Percentiles rank a stretch among this genome's conserved stretches.
phyloP scores from a whole-genome alignment of 1,139 yeast species.

The Debaryomyces nepalensis region DNA sequence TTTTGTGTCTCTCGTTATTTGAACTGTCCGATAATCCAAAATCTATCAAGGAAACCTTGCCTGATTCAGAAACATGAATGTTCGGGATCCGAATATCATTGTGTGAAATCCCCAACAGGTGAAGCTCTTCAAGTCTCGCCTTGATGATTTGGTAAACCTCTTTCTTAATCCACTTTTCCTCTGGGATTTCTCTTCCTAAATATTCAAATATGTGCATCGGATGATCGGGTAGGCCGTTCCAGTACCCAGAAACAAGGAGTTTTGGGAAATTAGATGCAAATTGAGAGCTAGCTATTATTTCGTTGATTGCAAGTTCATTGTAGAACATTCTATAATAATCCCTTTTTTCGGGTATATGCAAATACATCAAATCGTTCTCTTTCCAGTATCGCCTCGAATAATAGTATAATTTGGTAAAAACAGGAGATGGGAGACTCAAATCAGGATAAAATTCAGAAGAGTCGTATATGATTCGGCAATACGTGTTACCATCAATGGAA shows the following conservation, averaged over 20 bases:
- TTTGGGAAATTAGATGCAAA: constrained; percentile 13
- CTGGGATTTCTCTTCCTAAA: constrained; percentile 5
- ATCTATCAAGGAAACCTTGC: constrained; percentile 8
- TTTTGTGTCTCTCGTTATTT: constrained; percentile 9
- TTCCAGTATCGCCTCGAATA: constrained; percentile 2
- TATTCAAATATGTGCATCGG: constrained; percentile 10
- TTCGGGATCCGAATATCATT: constrained; percentile 6
- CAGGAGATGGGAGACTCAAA: constrained; percentile 6
- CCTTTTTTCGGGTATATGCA: background rate
- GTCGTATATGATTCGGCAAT: constrained; percentile 5
- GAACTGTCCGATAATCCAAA: constrained; percentile 6
- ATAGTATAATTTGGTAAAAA: constrained; percentile 9
- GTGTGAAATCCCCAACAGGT: constrained; percentile 8
- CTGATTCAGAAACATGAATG: constrained; percentile 5
- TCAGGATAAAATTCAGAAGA: constrained; percentile 1
- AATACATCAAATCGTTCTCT: constrained; percentile 1
- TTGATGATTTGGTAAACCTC: constrained; percentile 6
- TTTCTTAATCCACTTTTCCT: constrained; percentile 1
- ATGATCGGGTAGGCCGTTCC: constrained; percentile 10
- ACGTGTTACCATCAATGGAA: constrained; percentile 9
- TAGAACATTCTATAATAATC: constrained; percentile 9
- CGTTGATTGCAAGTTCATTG: constrained; percentile 10
- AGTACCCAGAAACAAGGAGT: constrained; percentile 13
- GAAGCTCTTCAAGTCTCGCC: constrained; percentile 7
- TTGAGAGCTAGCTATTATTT: constrained; percentile 9